These are phyloP conservation scores for Eimeria falciformis DNA, from an alignment of 169 alveolate species.

Conservation along the genomic window DNA sequence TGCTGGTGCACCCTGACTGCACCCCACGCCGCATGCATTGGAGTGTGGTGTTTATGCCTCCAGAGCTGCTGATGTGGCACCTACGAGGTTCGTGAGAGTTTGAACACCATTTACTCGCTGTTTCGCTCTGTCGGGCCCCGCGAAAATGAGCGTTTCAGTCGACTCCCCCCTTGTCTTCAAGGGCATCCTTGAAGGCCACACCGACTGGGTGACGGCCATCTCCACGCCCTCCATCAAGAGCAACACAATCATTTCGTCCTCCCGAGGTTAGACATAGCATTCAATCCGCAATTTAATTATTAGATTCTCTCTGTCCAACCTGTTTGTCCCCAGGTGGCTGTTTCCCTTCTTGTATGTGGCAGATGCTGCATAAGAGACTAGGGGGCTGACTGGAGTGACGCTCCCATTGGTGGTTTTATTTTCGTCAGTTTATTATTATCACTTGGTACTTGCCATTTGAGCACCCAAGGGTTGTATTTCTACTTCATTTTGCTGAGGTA, in stretches of 20 bases:
- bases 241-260: conserved; percentile 93
- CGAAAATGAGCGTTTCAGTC: conserved; percentile 74
- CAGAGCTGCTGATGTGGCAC: not conserved
- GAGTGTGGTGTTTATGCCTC: not conserved
- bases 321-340: not conserved
- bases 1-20: conserved; percentile 68
- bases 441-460: too few relatives aligned
- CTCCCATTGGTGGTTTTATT: not conserved
- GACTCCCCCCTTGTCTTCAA: conserved; percentile 80
- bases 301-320: too few relatives aligned
- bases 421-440: too few relatives aligned
- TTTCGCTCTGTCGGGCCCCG: conserved; percentile 50
- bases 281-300: too few relatives aligned
- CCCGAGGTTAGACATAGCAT: conserved; percentile 88
- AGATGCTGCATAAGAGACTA: conserved; percentile 26
- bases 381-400: not conserved
- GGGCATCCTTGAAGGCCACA: conserved; percentile 94
- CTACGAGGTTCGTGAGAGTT: conserved; percentile 53
- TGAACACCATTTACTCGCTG: conserved; percentile 16
- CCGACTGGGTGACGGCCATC: conserved; percentile 96
- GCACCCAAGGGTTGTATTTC: too few relatives aligned
- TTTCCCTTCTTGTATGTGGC: not conserved
- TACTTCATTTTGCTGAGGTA: too few relatives aligned
- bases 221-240: conserved; percentile 93
- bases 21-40: conserved; percentile 74